Percentiles rank a stretch among this genome's conserved stretches.
These are phyloP conservation scores for Neofusicoccum parvum DNA, from an alignment of 2,329 filamentous ascomycete genomes.

Conservation along the genomic window DNA sequence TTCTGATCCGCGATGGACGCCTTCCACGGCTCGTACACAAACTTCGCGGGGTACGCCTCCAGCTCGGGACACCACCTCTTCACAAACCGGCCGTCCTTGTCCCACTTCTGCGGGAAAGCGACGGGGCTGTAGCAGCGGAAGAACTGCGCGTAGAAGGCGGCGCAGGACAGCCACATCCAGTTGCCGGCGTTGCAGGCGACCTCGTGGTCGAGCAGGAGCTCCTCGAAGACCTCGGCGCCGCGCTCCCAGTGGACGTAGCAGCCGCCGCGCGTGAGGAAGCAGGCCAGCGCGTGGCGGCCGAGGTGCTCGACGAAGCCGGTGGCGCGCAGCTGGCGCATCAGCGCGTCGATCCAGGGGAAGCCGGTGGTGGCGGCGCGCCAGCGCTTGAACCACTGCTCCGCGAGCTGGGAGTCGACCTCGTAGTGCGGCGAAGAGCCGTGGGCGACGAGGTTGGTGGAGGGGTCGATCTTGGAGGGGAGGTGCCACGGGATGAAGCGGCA, in stretches of 20 bases:
- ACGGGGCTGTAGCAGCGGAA: conserved; percentile 71
- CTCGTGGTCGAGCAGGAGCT: conserved; percentile 75
- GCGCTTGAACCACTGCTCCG: conserved; percentile 66
- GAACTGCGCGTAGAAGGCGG: conserved; percentile 74
- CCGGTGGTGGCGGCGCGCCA: conserved; percentile 72
- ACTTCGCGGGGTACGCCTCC: conserved; percentile 62
- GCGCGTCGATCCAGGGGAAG: conserved; percentile 78
- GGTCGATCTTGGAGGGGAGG: conserved; percentile 62
- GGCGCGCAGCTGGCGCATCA: conserved; percentile 72
- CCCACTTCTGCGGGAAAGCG: conserved; percentile 75
- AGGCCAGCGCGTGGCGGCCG: conserved; percentile 73
- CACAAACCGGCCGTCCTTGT: conserved; percentile 67
- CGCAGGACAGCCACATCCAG: conserved; percentile 78
- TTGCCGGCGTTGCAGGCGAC: conserved; percentile 73
- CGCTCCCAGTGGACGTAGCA: conserved; percentile 81
- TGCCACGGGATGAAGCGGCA: conserved; percentile 81
- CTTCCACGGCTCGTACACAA: conserved; percentile 80
- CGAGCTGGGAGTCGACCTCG: conserved; percentile 62
- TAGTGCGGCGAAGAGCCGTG: conserved; percentile 57
- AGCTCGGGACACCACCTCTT: conserved; percentile 70
- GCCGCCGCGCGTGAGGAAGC: conserved; percentile 77
- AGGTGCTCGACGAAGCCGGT: conserved; percentile 84
- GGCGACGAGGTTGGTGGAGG: conserved; percentile 41
- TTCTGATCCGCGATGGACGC: conserved; percentile 69
- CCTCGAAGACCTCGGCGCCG: conserved; percentile 76